These are phyloP conservation scores for Jatropha curcas DNA, from an alignment of 345 rosid species.

Conservation along the genomic window DNA sequence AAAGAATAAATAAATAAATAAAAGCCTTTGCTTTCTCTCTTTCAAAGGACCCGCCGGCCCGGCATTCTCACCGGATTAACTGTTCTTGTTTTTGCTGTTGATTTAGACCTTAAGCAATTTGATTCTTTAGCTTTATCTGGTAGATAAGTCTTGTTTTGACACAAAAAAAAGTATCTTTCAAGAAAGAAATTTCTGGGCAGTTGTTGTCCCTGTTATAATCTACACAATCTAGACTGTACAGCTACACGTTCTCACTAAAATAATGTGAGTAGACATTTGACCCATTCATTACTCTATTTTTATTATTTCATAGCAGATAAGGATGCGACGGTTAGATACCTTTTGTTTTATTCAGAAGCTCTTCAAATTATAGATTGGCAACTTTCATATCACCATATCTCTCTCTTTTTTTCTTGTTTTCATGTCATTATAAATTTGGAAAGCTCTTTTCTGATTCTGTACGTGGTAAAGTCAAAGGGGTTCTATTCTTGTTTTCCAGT, in stretches of 20 bases:
- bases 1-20: no score
- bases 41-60: background rate
- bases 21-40: slow-evolving; percentile 8
- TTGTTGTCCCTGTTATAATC: background rate
- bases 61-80: background rate
- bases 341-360: slow-evolving; percentile 14
- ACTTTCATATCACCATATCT: slow-evolving; percentile 4
- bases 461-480: background rate
- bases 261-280: background rate
- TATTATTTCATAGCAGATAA: background rate
- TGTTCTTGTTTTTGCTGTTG: background rate
- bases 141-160: background rate
- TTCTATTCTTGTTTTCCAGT: background rate
- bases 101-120: background rate
- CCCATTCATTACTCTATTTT: slow-evolving; percentile 13
- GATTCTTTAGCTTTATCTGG: background rate
- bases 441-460: background rate
- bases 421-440: background rate
- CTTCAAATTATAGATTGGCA: background rate
- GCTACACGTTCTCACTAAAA: slow-evolving; percentile 6
- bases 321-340: slow-evolving; percentile 10
- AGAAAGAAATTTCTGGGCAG: background rate
- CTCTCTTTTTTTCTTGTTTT: slow-evolving; percentile 17
- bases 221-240: background rate
- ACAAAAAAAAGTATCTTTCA: background rate